These are phyloP conservation scores for Coprinellus micaceus DNA, from an alignment of 768 basidiomycete species.

Conservation along the genomic window DNA sequence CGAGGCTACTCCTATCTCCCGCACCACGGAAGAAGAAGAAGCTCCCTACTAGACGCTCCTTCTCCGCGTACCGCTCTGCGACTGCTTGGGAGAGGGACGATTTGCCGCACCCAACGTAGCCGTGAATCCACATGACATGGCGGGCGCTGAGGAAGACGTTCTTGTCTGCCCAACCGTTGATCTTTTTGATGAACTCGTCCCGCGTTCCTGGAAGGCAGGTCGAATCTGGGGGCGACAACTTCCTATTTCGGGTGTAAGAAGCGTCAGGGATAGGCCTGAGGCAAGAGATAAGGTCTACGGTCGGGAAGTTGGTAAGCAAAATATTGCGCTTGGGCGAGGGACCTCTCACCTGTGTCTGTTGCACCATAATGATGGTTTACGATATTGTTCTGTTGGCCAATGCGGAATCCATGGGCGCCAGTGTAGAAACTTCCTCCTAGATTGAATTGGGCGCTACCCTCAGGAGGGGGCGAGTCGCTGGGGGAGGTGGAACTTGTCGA, in stretches of 20 bases:
- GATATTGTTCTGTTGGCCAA: too few relatives aligned
- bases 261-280: background rate
- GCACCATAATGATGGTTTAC: too few relatives aligned
- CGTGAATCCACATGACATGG: slow-evolving; percentile 3
- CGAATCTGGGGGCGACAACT: background rate
- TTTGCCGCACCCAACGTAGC: slow-evolving; percentile 2
- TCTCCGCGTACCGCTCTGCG: background rate
- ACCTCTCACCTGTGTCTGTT: too few relatives aligned
- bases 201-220: background rate
- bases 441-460: too few relatives aligned
- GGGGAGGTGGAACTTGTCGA: too few relatives aligned
- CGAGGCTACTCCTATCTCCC: background rate
- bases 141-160: background rate
- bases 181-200: background rate
- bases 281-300: background rate
- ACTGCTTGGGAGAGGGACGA: slow-evolving; percentile 1
- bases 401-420: too few relatives aligned
- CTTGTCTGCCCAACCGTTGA: background rate
- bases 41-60: background rate
- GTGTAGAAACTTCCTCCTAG: too few relatives aligned
- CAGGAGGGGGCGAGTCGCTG: too few relatives aligned
- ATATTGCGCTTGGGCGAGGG: too few relatives aligned
- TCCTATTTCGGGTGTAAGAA: background rate
- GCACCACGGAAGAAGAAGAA: slow-evolving; percentile 9
- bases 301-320: too few relatives aligned